Conservation (phyloP, 352 stramenopile genomes). For the Globisporangium canariense region DNA sequence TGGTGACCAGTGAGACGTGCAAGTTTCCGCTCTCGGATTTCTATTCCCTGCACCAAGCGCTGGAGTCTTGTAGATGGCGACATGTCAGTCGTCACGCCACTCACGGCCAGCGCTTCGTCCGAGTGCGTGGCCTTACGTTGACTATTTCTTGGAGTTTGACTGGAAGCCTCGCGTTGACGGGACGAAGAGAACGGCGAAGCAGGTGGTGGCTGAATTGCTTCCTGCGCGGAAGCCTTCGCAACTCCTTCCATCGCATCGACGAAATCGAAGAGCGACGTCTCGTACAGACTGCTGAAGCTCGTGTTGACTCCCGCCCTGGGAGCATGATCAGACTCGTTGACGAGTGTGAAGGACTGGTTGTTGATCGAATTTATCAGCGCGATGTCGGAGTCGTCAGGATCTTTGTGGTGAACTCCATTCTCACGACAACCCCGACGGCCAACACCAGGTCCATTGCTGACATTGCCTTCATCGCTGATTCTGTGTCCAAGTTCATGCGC, state of each 20-base stretch:
- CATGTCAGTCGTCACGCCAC: background rate
- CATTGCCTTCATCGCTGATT: background rate
- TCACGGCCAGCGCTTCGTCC: background rate
- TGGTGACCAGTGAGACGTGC: conserved; percentile 8
- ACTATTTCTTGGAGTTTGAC: background rate
- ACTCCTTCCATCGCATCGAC: conserved; percentile 38
- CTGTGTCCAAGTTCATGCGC: background rate
- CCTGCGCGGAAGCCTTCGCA: background rate
- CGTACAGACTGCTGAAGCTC: conserved; percentile 32
- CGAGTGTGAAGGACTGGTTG: conserved; percentile 8
- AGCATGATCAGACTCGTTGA: background rate
- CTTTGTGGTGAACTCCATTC: background rate
- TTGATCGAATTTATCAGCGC: conserved; percentile 9
- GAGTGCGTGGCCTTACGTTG: background rate
- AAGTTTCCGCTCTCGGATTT: conserved; percentile 28
- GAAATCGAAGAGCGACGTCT: conserved; percentile 43
- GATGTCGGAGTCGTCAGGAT: conserved; percentile 8
- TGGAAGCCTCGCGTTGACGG: background rate
- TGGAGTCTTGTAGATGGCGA: conserved; percentile 19
- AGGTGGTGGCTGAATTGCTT: background rate
- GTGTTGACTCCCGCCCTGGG: background rate
- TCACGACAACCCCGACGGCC: background rate
- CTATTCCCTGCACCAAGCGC: conserved; percentile 25
- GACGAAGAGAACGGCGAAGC: background rate
- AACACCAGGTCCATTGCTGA: background rate